These are phyloP conservation scores for Zygoascus meyerae DNA, from an alignment of 1,139 yeast genomes.

Conservation along the genomic window DNA sequence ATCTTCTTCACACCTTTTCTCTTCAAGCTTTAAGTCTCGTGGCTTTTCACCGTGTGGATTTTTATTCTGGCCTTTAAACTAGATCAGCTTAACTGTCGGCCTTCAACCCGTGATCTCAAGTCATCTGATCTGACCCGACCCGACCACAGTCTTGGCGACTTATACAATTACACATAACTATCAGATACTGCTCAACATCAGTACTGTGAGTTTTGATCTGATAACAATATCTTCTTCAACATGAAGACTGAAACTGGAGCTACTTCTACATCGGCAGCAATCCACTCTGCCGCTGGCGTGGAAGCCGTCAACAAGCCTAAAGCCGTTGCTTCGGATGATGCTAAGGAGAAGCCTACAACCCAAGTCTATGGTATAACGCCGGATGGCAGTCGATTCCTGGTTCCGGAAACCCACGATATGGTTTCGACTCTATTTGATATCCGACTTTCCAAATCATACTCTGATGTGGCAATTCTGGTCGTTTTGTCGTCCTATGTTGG, in stretches of 20 bases:
- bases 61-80: too few species aligned
- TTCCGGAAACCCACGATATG: constrained; percentile 84
- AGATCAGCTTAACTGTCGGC: too few species aligned
- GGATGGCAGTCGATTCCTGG: constrained; percentile 42
- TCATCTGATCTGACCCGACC: too few species aligned
- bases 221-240: neutral
- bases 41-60: too few species aligned
- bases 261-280: neutral
- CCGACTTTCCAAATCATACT: constrained; percentile 57
- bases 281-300: too few species aligned
- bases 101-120: too few species aligned
- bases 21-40: too few species aligned
- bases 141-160: too few species aligned
- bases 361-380: constrained; percentile 25
- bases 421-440: constrained; percentile 79
- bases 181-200: constrained; percentile 3
- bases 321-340: too few species aligned
- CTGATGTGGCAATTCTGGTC: constrained; percentile 55
- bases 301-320: too few species aligned
- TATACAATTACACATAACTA: too few species aligned
- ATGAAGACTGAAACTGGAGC: neutral
- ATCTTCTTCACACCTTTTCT: too few species aligned
- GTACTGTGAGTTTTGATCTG: neutral
- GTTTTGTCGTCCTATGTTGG: constrained; percentile 48
- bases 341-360: neutral